Percentiles rank a stretch among this genome's conserved stretches.
Evolutionary conservation across 2,329 filamentous ascomycete species (phyloP).

Genomic region (Fragosphaeria purpurea): DNA sequence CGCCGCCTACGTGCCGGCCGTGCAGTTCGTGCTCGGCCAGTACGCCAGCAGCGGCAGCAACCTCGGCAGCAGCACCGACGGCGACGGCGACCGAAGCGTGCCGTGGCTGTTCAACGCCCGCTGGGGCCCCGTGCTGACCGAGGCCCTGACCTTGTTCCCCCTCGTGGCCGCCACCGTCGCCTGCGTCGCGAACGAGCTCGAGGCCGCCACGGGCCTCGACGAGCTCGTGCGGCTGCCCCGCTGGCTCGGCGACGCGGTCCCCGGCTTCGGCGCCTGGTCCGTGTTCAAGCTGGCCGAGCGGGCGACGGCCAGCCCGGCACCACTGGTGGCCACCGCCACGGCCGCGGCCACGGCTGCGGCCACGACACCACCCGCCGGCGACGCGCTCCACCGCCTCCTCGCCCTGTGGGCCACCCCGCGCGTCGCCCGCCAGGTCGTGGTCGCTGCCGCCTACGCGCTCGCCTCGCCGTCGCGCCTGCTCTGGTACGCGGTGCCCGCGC

Average conservation of each 20-base stretch:
- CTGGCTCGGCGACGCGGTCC: constrained; percentile 51
- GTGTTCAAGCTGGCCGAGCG: constrained; percentile 47
- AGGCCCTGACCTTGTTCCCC: constrained; percentile 62
- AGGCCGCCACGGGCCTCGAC: constrained; percentile 31
- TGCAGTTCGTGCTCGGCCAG: constrained; percentile 63
- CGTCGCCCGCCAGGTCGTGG: constrained; percentile 58
- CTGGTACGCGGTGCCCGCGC: constrained; percentile 56
- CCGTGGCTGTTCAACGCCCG: constrained; percentile 46
- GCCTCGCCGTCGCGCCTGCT: constrained; percentile 61
- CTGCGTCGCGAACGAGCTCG: constrained; percentile 54
- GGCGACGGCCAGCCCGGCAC: constrained; percentile 23
- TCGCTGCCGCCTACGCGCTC: constrained; percentile 55
- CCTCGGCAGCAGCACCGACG: no score
- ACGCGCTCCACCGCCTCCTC: constrained; percentile 48
- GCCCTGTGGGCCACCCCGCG: constrained; percentile 37
- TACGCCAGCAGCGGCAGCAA: not conserved
- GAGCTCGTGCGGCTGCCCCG: constrained; percentile 45
- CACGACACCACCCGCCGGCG: constrained; percentile 40
- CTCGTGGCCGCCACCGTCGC: constrained; percentile 54
- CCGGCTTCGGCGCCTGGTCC: constrained; percentile 56
- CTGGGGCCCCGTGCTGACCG: constrained; percentile 66
- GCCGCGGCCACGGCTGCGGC: constrained; percentile 14
- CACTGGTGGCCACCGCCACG: not conserved
- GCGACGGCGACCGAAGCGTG: not conserved
- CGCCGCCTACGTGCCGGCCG: constrained; percentile 62